Evolutionary conservation across 805 yeast genomes (phyloP).

Genomic region (Ascoidea rubescens): DNA sequence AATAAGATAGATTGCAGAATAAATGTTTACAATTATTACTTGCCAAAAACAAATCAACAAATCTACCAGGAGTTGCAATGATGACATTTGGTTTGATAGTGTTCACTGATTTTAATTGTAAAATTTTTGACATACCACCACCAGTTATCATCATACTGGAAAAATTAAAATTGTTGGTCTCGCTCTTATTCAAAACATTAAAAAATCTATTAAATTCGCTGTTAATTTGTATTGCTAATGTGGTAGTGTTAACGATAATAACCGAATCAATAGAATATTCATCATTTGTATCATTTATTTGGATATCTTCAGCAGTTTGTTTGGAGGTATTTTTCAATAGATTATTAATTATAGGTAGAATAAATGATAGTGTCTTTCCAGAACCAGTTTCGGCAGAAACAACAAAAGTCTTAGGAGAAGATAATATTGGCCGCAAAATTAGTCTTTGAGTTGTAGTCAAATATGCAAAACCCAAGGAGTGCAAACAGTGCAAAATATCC

Average conservation of each 20-base stretch:
- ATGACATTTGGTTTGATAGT: background rate
- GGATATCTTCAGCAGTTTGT: background rate
- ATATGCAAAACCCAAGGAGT: background rate
- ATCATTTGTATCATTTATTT: too few relatives aligned
- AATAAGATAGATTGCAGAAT: too few relatives aligned
- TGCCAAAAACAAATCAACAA: background rate
- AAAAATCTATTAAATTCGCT: background rate
- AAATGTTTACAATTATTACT: too few relatives aligned
- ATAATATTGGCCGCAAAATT: background rate
- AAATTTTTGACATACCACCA: background rate
- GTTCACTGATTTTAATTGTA: background rate
- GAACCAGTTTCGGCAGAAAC: slow-evolving; percentile 99
- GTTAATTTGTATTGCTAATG: background rate
- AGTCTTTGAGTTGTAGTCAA: background rate
- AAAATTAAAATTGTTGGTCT: background rate
- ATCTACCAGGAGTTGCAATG: background rate
- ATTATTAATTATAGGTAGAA: slow-evolving; percentile 44
- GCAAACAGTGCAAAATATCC: too few relatives aligned
- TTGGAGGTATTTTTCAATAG: too few relatives aligned
- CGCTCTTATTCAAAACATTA: background rate
- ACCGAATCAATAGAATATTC: background rate
- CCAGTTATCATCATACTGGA: background rate
- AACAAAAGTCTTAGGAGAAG: slow-evolving; percentile 43
- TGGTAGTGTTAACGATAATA: background rate
- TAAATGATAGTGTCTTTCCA: slow-evolving; percentile 94